These are phyloP conservation scores for Polygonum maritimum DNA, from an alignment of 148 eudicot genomes.

Conservation along the genomic window DNA sequence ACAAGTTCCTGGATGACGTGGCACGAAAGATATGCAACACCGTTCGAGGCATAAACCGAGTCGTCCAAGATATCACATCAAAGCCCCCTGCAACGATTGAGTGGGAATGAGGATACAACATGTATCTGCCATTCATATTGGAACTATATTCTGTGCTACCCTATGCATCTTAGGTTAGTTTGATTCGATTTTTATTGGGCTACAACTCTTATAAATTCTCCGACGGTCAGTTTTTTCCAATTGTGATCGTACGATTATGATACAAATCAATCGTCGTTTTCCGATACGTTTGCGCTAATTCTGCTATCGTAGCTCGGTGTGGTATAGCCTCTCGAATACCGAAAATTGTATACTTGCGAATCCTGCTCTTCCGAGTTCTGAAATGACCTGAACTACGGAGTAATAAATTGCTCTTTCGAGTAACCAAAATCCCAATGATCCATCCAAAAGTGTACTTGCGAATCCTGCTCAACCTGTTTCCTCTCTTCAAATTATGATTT, in stretches of 20 bases:
- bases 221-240: background rate
- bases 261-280: background rate
- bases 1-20: slow-evolving; percentile 68
- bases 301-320: background rate
- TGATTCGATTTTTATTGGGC: background rate
- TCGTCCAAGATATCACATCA: slow-evolving; percentile 89
- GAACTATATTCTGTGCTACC: background rate
- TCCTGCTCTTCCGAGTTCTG: too few relatives aligned
- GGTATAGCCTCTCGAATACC: background rate
- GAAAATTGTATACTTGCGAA: too few relatives aligned
- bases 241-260: background rate
- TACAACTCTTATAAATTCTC: background rate
- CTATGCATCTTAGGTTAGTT: background rate
- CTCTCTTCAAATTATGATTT: too few relatives aligned
- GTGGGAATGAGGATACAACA: slow-evolving; percentile 57
- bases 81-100: slow-evolving; percentile 98
- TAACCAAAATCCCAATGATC: too few relatives aligned
- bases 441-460: too few relatives aligned
- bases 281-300: background rate
- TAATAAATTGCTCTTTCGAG: too few relatives aligned
- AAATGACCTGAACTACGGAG: too few relatives aligned
- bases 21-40: slow-evolving; percentile 78
- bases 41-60: slow-evolving; percentile 81
- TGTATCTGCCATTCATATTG: background rate
- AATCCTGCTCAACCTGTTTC: too few relatives aligned